phyloP scores from a whole-genome alignment of 257 asterid genomes.

The Henckelia pumila region DNA sequence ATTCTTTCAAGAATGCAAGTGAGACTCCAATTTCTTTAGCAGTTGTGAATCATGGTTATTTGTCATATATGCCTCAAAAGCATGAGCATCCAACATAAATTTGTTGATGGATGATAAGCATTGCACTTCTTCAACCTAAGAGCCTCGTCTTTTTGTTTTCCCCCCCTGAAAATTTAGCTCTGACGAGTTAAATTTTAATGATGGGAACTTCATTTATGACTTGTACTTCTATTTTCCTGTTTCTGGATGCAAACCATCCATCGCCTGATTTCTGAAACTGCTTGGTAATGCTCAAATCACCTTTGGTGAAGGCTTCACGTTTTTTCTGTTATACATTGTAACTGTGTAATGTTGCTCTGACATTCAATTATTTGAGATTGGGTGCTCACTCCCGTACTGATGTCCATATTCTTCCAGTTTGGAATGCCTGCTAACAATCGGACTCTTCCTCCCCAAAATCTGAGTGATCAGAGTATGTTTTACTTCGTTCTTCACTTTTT shows the following conservation, averaged over 20 bases:
- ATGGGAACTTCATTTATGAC: too few species aligned
- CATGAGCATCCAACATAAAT: background rate
- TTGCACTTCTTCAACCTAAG: background rate
- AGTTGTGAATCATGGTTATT: constrained; percentile 16
- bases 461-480: constrained; percentile 76
- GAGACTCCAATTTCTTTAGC: constrained; percentile 27
- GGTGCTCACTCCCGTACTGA: constrained; percentile 5
- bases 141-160: background rate
- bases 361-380: background rate
- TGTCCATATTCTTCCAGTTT: constrained; percentile 47
- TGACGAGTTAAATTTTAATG: too few species aligned
- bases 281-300: background rate
- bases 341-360: background rate
- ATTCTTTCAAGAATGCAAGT: constrained; percentile 83
- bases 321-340: background rate
- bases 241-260: too few species aligned
- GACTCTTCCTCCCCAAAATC: constrained; percentile 64
- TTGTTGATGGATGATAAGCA: background rate
- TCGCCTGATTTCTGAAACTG: background rate
- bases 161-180: too few species aligned
- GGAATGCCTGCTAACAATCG: constrained; percentile 73
- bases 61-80: constrained; percentile 1
- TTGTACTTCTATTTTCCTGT: too few species aligned
- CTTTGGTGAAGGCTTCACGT: too few species aligned
- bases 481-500: constrained; percentile 10